Conservation (phyloP, 371 early-diverging fungal genomes). For the Mucor indicus region DNA sequence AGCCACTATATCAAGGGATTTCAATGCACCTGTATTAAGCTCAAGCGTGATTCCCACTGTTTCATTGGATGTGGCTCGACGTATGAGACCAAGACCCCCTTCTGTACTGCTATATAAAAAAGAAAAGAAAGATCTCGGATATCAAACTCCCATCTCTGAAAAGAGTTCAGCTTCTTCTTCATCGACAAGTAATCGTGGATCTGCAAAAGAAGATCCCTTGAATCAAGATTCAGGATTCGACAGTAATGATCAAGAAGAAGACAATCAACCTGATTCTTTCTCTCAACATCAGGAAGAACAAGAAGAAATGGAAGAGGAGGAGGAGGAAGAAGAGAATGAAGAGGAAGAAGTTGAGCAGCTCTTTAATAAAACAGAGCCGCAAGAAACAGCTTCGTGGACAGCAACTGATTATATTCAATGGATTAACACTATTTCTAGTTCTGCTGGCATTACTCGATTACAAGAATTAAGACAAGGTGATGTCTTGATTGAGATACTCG, state of each 20-base stretch:
- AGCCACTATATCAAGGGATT: slow-evolving; percentile 61
- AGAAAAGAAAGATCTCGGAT: neutral
- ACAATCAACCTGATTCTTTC: neutral
- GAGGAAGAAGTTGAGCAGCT: neutral
- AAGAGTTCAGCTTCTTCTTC: neutral
- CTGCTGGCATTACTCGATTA: slow-evolving; percentile 39
- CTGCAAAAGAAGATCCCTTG: neutral
- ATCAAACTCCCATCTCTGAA: neutral
- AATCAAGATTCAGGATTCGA: slow-evolving; percentile 10
- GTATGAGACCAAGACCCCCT: slow-evolving; percentile 65
- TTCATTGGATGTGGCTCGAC: slow-evolving; percentile 58
- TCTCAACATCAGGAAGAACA: neutral
- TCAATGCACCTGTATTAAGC: slow-evolving; percentile 59
- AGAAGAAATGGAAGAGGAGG: neutral
- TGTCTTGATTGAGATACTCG: slow-evolving; percentile 50
- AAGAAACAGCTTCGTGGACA: slow-evolving; percentile 21
- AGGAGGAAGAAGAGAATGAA: neutral
- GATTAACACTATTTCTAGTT: slow-evolving; percentile 50
- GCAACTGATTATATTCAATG: slow-evolving; percentile 52
- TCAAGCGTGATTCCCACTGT: slow-evolving; percentile 64
- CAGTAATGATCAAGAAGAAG: slow-evolving; percentile 4
- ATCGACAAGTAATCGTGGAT: neutral
- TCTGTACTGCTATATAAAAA: slow-evolving; percentile 37
- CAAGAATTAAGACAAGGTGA: slow-evolving; percentile 52
- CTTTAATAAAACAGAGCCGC: neutral